Evolutionary conservation across 2,329 filamentous ascomycete genomes (phyloP).

Genomic region (Arthrinium phaeospermum): DNA sequence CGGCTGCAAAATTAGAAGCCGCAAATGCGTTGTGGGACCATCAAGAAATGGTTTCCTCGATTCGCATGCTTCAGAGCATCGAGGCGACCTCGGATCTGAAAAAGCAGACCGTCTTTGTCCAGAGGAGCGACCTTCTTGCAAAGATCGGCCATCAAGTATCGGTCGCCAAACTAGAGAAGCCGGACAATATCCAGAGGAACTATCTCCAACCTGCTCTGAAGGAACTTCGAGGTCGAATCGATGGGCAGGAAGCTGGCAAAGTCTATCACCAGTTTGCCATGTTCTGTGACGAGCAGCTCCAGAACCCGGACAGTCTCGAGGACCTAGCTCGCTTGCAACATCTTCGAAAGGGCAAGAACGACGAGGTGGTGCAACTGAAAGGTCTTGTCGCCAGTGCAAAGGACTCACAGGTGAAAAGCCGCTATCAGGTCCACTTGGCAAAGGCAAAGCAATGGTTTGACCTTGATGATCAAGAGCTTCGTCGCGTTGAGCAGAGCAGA

Average conservation of each 20-base stretch:
- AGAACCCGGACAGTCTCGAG: constrained; percentile 82
- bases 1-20: constrained; percentile 78
- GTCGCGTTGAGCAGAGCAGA: constrained; percentile 76
- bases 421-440: constrained; percentile 64
- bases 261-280: constrained; percentile 95
- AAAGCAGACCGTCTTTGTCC: constrained; percentile 74
- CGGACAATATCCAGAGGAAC: constrained; percentile 84
- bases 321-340: constrained; percentile 83
- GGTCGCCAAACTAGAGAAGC: constrained; percentile 87
- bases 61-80: constrained; percentile 83
- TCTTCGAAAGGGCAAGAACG: constrained; percentile 78
- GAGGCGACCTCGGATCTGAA: constrained; percentile 65
- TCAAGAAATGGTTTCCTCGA: constrained; percentile 86
- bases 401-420: constrained; percentile 59
- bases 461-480: constrained; percentile 87
- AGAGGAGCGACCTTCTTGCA: constrained; percentile 79
- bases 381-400: constrained; percentile 58
- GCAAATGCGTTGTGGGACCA: constrained; percentile 94
- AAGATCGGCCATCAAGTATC: constrained; percentile 89
- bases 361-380: constrained; percentile 78
- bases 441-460: constrained; percentile 88
- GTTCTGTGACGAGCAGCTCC: constrained; percentile 93
- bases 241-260: constrained; percentile 77
- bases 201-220: constrained; percentile 86
- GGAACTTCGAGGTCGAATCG: constrained; percentile 72